A percentile compares a stretch with the other conserved stretches of the same genome.
phyloP scores from a whole-genome alignment of 345 rosid genomes.

The Citrus cavaleriei region DNA sequence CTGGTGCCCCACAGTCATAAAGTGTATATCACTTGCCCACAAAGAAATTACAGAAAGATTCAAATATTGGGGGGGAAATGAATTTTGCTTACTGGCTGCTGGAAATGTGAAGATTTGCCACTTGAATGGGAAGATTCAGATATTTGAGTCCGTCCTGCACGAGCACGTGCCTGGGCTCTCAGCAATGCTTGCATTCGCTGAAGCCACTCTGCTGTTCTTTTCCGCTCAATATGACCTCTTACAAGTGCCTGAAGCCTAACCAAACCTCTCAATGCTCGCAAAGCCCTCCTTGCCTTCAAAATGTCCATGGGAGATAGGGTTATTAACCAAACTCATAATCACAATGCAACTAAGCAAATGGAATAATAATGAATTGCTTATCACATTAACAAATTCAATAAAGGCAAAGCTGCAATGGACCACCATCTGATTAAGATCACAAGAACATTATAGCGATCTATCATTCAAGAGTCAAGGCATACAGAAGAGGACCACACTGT shows the following conservation, averaged over 20 bases:
- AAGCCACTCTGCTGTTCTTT: slow-evolving; percentile 50
- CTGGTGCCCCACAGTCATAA: slow-evolving; percentile 1
- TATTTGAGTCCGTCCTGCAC: slow-evolving; percentile 49
- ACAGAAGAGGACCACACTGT: slow-evolving; percentile 19
- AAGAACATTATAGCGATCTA: not conserved
- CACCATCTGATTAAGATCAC: not conserved
- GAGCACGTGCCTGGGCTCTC: slow-evolving; percentile 74
- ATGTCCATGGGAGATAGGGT: not conserved
- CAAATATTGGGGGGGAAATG: slow-evolving; percentile 13
- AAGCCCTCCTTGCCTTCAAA: slow-evolving; percentile 74
- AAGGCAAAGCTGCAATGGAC: not conserved
- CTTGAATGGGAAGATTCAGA: slow-evolving; percentile 64
- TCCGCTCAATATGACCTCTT: slow-evolving; percentile 90
- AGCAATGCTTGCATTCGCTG: slow-evolving; percentile 71
- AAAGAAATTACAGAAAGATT: not conserved
- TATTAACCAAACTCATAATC: not conserved
- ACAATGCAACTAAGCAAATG: not conserved
- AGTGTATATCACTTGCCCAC: not conserved
- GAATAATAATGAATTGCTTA: not conserved
- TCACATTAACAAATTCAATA: not conserved
- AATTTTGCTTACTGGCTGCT: slow-evolving; percentile 47
- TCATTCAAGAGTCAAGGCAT: not conserved
- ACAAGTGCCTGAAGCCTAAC: slow-evolving; percentile 95
- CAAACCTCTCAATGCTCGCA: slow-evolving; percentile 88
- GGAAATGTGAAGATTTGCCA: slow-evolving; percentile 63